A percentile compares a stretch with the other conserved stretches of the same genome.
These are phyloP conservation scores for Glebionis coronaria DNA, from an alignment of 129 eudicot genomes.

Conservation along the genomic window DNA sequence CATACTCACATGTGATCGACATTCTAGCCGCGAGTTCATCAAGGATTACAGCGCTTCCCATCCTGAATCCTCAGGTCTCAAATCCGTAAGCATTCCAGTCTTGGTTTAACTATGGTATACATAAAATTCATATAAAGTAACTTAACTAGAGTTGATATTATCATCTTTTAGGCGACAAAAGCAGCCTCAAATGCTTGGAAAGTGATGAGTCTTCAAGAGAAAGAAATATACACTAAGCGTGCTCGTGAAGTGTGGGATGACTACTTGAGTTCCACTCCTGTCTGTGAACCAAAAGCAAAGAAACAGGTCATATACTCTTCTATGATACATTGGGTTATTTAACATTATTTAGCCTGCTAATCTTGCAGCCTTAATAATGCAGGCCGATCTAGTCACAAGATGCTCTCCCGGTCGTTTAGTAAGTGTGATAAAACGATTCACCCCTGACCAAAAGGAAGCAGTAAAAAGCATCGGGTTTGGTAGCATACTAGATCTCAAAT, in stretches of 20 bases:
- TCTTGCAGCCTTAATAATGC: slow-evolving; percentile 17
- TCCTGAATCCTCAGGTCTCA: slow-evolving; percentile 86
- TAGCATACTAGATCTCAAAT: slow-evolving; percentile 72
- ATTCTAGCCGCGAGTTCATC: slow-evolving; percentile 70
- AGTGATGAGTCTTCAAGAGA: slow-evolving; percentile 67
- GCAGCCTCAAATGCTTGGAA: slow-evolving; percentile 93
- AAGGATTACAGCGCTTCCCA: slow-evolving; percentile 85
- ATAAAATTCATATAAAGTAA: background rate
- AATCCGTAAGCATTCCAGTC: slow-evolving; percentile 47
- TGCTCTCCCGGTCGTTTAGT: slow-evolving; percentile 87
- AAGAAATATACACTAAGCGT: slow-evolving; percentile 68
- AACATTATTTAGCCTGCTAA: background rate
- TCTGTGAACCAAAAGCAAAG: slow-evolving; percentile 65
- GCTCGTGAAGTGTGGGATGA: slow-evolving; percentile 91
- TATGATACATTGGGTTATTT: background rate
- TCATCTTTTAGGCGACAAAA: slow-evolving; percentile 58
- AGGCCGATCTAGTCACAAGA: slow-evolving; percentile 80
- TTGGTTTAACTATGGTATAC: background rate
- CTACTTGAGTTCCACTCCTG: slow-evolving; percentile 68
- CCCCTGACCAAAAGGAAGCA: slow-evolving; percentile 67
- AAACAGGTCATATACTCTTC: slow-evolving; percentile 45
- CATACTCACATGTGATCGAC: slow-evolving; percentile 22
- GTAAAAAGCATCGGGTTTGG: slow-evolving; percentile 79
- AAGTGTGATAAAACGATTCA: slow-evolving; percentile 59
- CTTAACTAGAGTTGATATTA: background rate